phyloP scores from a whole-genome alignment of 1,284 basidiomycete species.

The Vanrija pseudolonga region DNA sequence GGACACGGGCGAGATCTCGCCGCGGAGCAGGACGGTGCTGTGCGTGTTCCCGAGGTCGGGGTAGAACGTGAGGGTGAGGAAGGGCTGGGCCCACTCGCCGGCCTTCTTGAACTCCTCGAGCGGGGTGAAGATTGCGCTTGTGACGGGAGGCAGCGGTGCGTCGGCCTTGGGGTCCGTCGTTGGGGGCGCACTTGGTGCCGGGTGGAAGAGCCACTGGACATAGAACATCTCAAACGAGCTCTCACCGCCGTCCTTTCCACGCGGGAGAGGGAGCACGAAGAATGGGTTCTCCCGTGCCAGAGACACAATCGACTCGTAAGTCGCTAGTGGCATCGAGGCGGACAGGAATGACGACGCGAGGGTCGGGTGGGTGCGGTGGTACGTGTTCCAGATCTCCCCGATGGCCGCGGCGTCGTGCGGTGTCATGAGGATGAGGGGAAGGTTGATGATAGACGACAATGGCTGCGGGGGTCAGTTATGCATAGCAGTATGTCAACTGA shows the following conservation, averaged over 20 bases:
- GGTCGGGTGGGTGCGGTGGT: slow-evolving; percentile 72
- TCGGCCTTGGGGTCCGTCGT: neutral
- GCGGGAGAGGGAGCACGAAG: slow-evolving; percentile 75
- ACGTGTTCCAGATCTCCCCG: slow-evolving; percentile 79
- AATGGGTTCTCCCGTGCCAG: slow-evolving; percentile 64
- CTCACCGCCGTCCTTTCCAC: slow-evolving; percentile 41
- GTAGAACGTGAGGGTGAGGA: slow-evolving; percentile 86
- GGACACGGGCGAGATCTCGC: slow-evolving; percentile 72
- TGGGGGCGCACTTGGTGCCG: slow-evolving; percentile 54
- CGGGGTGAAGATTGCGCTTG: slow-evolving; percentile 82
- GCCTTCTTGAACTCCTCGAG: slow-evolving; percentile 90
- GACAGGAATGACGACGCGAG: slow-evolving; percentile 77
- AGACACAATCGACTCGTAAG: slow-evolving; percentile 67
- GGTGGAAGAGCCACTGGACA: slow-evolving; percentile 79
- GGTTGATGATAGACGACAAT: slow-evolving; percentile 71
- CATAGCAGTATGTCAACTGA: slow-evolving; percentile 13
- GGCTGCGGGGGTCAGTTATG: slow-evolving; percentile 55
- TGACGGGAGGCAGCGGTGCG: slow-evolving; percentile 46
- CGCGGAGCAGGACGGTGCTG: slow-evolving; percentile 78
- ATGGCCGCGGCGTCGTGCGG: slow-evolving; percentile 71
- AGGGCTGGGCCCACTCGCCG: slow-evolving; percentile 82
- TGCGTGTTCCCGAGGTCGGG: slow-evolving; percentile 81
- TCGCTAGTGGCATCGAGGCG: slow-evolving; percentile 66
- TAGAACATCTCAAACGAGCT: slow-evolving; percentile 77
- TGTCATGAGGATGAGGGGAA: slow-evolving; percentile 63